Percentiles rank a stretch among this genome's conserved stretches.
Evolutionary conservation across 75 land plant species (phyloP).

Genomic region (Sequoiadendron giganteum): DNA sequence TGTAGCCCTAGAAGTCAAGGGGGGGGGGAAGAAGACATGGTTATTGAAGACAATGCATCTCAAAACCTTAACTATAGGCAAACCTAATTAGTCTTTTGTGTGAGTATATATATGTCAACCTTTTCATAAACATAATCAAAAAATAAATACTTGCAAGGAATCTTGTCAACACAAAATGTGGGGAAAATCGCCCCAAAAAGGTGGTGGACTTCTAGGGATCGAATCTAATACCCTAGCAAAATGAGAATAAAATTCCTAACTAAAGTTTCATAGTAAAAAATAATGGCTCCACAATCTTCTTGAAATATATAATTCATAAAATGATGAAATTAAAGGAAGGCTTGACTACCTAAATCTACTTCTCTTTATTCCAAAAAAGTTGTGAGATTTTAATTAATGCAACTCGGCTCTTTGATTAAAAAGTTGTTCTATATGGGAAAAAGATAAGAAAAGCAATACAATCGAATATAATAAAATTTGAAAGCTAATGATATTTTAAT

Average conservation of each 20-base stretch:
- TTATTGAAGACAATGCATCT: not conserved
- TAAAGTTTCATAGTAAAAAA: slow-evolving; percentile 64
- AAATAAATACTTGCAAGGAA: slow-evolving; percentile 69
- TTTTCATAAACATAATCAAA: slow-evolving; percentile 85
- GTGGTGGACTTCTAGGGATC: slow-evolving; percentile 79
- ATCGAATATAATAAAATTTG: too few species aligned
- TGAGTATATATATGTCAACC: slow-evolving; percentile 70
- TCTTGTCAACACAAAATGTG: slow-evolving; percentile 55
- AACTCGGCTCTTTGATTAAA: slow-evolving; percentile 15
- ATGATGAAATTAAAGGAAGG: slow-evolving; percentile 83
- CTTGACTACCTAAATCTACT: slow-evolving; percentile 52
- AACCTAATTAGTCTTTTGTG: slow-evolving; percentile 39
- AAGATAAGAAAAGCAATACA: too few species aligned
- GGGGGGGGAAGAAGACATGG: too few species aligned
- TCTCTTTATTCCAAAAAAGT: slow-evolving; percentile 68
- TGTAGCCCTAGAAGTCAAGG: too few species aligned
- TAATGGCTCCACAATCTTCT: slow-evolving; percentile 65
- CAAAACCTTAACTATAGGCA: not conserved
- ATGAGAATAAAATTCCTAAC: slow-evolving; percentile 56
- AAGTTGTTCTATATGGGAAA: too few species aligned
- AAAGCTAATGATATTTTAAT: too few species aligned
- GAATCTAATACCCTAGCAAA: slow-evolving; percentile 79
- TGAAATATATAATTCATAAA: slow-evolving; percentile 88
- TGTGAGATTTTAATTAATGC: slow-evolving; percentile 38
- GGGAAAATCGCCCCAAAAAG: slow-evolving; percentile 77